Conservation (phyloP, 75 land plant genomes). For the Ceratopteris richardii region DNA sequence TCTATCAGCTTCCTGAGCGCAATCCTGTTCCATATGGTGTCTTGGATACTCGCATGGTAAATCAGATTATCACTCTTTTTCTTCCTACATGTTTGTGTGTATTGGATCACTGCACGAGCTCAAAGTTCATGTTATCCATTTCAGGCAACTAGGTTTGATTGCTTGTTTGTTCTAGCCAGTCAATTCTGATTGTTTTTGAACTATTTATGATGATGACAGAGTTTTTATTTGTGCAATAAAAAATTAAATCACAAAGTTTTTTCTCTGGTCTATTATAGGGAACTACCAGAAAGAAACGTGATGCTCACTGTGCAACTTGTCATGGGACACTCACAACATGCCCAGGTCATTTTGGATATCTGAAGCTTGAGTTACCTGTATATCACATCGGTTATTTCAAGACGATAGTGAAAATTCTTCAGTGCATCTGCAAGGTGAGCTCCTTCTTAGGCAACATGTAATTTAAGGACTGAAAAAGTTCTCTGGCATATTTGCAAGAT, state of each 20-base stretch:
- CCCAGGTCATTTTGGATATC: constrained; percentile 88
- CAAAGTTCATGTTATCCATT: too few relatives aligned
- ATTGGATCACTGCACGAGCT: neutral
- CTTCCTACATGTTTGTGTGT: neutral
- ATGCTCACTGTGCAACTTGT: constrained; percentile 22
- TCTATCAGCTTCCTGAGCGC: constrained; percentile 34
- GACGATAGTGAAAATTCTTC: constrained; percentile 54
- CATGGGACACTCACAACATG: constrained; percentile 28
- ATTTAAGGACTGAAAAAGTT: neutral
- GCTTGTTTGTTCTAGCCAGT: too few relatives aligned
- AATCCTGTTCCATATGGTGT: constrained; percentile 41
- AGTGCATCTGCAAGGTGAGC: constrained; percentile 92
- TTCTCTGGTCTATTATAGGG: constrained; percentile 18
- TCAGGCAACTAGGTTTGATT: too few relatives aligned
- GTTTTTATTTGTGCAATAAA: too few relatives aligned
- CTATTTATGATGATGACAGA: too few relatives aligned
- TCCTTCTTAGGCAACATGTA: constrained; percentile 6
- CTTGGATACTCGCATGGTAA: constrained; percentile 73
- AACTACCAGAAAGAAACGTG: constrained; percentile 30
- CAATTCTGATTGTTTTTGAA: too few relatives aligned
- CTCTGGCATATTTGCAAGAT: too few relatives aligned
- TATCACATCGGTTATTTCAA: constrained; percentile 80
- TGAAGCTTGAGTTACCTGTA: constrained; percentile 80
- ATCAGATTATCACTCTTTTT: neutral
- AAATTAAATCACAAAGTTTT: too few relatives aligned